Evolutionary conservation across 768 basidiomycete genomes (phyloP).

Genomic region (Kwoniella pini): DNA sequence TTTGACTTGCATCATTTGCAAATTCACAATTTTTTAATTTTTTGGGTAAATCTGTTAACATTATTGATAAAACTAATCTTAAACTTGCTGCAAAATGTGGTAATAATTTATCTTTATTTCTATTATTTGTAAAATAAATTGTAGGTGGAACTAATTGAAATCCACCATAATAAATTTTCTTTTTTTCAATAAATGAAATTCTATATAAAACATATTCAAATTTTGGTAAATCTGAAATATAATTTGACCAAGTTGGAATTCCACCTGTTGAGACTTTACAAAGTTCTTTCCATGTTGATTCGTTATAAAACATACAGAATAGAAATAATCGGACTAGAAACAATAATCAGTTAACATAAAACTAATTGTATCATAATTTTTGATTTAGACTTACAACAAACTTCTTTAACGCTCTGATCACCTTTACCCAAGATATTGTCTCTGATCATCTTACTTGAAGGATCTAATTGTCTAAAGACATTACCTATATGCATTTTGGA

Average conservation of each 20-base stretch:
- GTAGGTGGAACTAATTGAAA: constrained; percentile 40
- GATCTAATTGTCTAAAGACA: constrained; percentile 33
- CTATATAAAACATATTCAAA: constrained; percentile 33
- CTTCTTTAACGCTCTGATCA: constrained; percentile 28
- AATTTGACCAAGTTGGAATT: constrained; percentile 30
- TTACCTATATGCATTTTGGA: constrained; percentile 24
- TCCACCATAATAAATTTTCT: constrained; percentile 27
- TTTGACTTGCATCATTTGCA: constrained; percentile 27
- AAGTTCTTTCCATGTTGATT: constrained; percentile 24
- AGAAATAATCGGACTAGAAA: constrained; percentile 34
- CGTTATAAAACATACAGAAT: constrained; percentile 29
- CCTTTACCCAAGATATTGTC: constrained; percentile 25
- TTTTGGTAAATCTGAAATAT: constrained; percentile 12
- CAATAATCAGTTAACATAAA: too few species aligned
- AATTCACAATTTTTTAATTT: constrained; percentile 18
- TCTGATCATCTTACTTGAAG: constrained; percentile 11
- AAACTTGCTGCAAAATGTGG: constrained; percentile 33
- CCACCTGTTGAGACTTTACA: constrained; percentile 24
- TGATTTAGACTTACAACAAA: constrained; percentile 33
- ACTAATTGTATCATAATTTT: background rate
- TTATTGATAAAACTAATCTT: constrained; percentile 26
- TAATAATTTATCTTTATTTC: background rate
- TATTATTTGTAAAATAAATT: constrained; percentile 20
- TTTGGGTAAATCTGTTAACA: constrained; percentile 27
- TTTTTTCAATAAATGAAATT: constrained; percentile 16